Conservation (phyloP, 2,329 filamentous ascomycete genomes). For the Chaetothyriales sp. region DNA sequence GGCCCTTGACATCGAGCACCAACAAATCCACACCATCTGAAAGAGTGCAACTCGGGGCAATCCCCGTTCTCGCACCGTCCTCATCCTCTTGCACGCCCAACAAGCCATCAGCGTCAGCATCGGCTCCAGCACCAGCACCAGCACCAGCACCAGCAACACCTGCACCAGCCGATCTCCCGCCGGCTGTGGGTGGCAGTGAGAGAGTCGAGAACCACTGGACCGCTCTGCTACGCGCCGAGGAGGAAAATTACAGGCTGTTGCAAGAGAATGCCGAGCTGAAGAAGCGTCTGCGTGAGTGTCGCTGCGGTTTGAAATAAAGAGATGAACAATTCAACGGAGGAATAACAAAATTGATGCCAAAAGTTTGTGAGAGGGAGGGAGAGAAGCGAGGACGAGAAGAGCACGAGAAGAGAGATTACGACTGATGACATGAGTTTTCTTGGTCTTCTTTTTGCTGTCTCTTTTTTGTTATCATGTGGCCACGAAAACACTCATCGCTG, state of each 20-base stretch:
- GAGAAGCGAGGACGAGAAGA: too few species aligned
- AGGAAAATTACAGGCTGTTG: conserved; percentile 40
- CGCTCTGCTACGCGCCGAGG: conserved; percentile 18
- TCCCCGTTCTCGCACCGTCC: not conserved
- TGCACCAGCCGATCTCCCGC: not conserved
- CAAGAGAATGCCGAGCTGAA: conserved; percentile 75
- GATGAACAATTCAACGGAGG: not conserved
- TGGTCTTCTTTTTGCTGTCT: not conserved
- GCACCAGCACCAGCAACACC: too few species aligned
- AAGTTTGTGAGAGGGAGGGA: too few species aligned
- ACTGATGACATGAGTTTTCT: not conserved
- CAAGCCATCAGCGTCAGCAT: not conserved
- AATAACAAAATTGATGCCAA: not conserved
- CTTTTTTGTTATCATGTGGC: not conserved
- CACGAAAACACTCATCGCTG: not conserved
- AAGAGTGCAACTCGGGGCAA: not conserved
- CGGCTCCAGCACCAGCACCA: not conserved
- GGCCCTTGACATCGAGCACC: conserved; percentile 9
- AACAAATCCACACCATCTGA: conserved; percentile 9
- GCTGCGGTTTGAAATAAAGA: conserved; percentile 6
- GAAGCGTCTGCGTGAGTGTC: conserved; percentile 46
- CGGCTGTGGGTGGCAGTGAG: not conserved
- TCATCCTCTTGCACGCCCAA: not conserved
- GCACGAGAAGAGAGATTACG: not conserved
- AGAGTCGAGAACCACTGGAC: conserved; percentile 11